Evolutionary conservation across 2,329 filamentous ascomycete species (phyloP), one percentile per base, ranked within the genome.

Genomic region (Aureobasidium uvarum): DNA sequence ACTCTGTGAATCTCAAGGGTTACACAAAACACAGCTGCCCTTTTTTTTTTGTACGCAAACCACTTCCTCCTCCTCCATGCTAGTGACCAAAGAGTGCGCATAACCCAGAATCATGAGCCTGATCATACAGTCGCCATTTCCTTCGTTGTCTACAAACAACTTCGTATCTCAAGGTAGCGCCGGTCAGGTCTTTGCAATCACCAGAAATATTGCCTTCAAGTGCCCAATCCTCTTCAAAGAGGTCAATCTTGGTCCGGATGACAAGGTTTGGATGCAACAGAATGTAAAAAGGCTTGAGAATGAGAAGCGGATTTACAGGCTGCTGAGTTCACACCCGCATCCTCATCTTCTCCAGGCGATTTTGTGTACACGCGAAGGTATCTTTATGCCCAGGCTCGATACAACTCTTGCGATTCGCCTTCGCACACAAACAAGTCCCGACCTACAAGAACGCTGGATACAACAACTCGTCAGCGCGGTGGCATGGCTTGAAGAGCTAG

Each of bases 401-500:
- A 62, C 45, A 25, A 50, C 43, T 25, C 58, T 62, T 31, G 11
- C 43, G 28, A 11, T 5, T 2, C 33, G 28, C 7, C 58, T 62
- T 18, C n/a, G n/a, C 18, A 28, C 20, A 20, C n/a, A 5, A 13
- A 39, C 58, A 11, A 38, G 28, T 38, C 33, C 33, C 25, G 43
- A 50, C 1, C 11, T 39, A 5, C 58, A 50, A 39, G 43, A 62
- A 8, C 43, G 43, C 5, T 62, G 58, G 58, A 62, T 62, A 16
- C 20, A 11, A n/a, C 58, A 62, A n/a, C 58, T 62, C 11, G 31
- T 50, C 43, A 39, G 31, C n/a, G 58, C 43, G 43, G 43, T 43
- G 25, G 58, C 58, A 11, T 62, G 58, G 58, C 58, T 62, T 3
- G 58, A 62, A 28, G 41, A 10, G 33, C 20, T 62, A 39, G 58